phyloP scores from a whole-genome alignment of 495 filamentous ascomycete genomes.

The Aspergillus biplanus region DNA sequence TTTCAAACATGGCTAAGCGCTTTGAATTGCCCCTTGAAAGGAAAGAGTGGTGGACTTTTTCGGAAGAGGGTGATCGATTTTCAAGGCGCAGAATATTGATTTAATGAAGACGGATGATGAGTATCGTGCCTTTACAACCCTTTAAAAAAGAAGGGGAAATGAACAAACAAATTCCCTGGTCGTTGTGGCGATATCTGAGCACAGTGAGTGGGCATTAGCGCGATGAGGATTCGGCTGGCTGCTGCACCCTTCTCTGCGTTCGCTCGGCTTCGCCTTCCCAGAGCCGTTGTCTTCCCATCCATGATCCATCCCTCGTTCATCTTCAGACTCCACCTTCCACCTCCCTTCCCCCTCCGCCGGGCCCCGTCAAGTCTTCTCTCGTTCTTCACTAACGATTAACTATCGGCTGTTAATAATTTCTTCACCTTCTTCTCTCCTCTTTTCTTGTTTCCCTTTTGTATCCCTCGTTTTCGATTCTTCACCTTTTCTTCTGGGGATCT shows the following conservation, averaged over 20 bases:
- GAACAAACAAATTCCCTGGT: background rate
- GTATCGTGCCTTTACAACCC: too few species aligned
- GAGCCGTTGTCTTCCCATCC: conserved; percentile 12
- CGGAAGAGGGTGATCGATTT: too few species aligned
- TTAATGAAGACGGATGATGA: too few species aligned
- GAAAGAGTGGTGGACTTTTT: too few species aligned
- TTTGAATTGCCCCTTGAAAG: too few species aligned
- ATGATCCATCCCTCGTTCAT: conserved; percentile 2
- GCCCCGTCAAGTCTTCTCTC: background rate
- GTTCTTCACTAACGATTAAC: background rate
- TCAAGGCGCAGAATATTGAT: too few species aligned
- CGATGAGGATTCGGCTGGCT: background rate
- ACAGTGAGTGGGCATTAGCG: conserved; percentile 2
- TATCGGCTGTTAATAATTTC: background rate
- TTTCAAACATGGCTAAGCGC: too few species aligned
- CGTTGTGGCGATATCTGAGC: background rate
- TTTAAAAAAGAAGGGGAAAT: background rate
- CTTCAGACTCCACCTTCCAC: background rate
- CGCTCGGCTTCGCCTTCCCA: conserved; percentile 1
- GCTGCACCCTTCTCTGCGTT: background rate
- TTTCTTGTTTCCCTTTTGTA: conserved; percentile 8
- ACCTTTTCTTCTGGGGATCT: conserved; percentile 4
- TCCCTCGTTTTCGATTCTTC: conserved; percentile 2
- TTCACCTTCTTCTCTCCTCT: conserved; percentile 11
- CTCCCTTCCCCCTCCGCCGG: background rate